phyloP scores from a whole-genome alignment of 2,329 filamentous ascomycete species.

The Parafenestella ontariensis region DNA sequence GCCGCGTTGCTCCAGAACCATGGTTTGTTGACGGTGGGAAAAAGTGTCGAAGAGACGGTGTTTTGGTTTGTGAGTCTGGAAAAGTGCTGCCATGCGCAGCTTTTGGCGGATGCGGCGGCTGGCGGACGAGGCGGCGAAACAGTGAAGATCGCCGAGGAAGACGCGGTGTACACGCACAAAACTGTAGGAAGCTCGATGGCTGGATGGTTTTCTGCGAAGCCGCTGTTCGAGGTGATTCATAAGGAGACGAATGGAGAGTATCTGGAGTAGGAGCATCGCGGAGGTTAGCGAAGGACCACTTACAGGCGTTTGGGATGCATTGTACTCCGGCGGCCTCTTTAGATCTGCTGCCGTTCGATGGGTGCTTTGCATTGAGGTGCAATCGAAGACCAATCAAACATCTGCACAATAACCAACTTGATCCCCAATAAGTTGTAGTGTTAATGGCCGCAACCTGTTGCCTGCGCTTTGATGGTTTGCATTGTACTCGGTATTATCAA shows the following conservation, averaged over 20 bases:
- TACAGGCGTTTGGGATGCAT: neutral
- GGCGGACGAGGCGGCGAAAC: conserved; percentile 68
- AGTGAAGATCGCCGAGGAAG: conserved; percentile 71
- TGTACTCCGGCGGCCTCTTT: neutral
- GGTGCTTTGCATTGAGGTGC: neutral
- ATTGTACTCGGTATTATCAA: too few species aligned
- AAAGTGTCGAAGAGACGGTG: conserved; percentile 58
- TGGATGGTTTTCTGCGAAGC: conserved; percentile 74
- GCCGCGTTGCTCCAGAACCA: conserved; percentile 63
- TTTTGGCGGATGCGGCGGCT: conserved; percentile 63
- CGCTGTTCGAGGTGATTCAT: conserved; percentile 73
- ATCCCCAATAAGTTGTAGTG: too few species aligned
- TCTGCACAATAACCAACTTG: too few species aligned
- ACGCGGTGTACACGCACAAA: conserved; percentile 72
- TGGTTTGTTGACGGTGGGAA: conserved; percentile 59
- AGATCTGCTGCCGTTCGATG: neutral
- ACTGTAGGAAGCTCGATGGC: conserved; percentile 66
- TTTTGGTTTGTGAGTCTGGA: conserved; percentile 64
- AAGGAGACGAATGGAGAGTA: conserved; percentile 66
- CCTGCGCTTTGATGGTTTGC: too few species aligned
- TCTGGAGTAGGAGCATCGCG: conserved; percentile 49
- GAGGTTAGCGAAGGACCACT: too few species aligned
- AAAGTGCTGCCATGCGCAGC: conserved; percentile 61
- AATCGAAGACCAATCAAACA: neutral
- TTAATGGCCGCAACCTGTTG: too few species aligned